Conservation (phyloP, 2,329 filamentous ascomycete species). For the Cordyceps pruinosa region DNA sequence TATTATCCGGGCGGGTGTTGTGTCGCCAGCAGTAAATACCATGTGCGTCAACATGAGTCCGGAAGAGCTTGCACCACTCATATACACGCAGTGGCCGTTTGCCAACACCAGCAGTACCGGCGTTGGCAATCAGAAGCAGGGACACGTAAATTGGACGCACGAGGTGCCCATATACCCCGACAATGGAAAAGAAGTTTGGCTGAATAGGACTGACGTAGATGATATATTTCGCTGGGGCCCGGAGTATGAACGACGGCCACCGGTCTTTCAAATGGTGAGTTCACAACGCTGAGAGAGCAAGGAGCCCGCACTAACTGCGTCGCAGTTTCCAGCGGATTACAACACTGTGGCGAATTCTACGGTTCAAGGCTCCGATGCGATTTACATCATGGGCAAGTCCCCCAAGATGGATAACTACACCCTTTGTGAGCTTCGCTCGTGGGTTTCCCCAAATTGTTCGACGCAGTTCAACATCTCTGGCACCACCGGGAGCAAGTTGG, state of each 20-base stretch:
- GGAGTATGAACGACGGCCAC: constrained; percentile 43
- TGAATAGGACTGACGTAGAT: constrained; percentile 57
- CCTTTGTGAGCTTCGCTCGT: constrained; percentile 60
- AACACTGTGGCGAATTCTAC: constrained; percentile 60
- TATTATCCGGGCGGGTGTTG: constrained; percentile 58
- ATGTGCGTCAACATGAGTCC: constrained; percentile 61
- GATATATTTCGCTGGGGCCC: constrained; percentile 63
- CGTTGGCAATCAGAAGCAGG: constrained; percentile 27
- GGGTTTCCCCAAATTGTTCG: constrained; percentile 57
- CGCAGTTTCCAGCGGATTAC: constrained; percentile 48
- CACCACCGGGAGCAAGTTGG: constrained; percentile 50
- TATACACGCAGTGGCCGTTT: constrained; percentile 56
- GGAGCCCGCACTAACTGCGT: too few relatives aligned
- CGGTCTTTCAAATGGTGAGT: constrained; percentile 43
- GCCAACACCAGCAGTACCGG: constrained; percentile 28
- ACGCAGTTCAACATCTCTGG: constrained; percentile 54
- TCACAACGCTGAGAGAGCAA: constrained; percentile 13
- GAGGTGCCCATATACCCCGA: constrained; percentile 33
- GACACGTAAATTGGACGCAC: constrained; percentile 28
- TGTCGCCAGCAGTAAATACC: constrained; percentile 64
- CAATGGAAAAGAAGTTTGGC: constrained; percentile 27
- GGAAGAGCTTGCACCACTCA: constrained; percentile 54
- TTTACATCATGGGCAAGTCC: constrained; percentile 60
- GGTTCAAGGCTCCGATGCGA: constrained; percentile 35
- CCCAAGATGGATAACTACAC: constrained; percentile 44